Conservation (phyloP, 257 asterid species). For the Penstemon barbatus region DNA sequence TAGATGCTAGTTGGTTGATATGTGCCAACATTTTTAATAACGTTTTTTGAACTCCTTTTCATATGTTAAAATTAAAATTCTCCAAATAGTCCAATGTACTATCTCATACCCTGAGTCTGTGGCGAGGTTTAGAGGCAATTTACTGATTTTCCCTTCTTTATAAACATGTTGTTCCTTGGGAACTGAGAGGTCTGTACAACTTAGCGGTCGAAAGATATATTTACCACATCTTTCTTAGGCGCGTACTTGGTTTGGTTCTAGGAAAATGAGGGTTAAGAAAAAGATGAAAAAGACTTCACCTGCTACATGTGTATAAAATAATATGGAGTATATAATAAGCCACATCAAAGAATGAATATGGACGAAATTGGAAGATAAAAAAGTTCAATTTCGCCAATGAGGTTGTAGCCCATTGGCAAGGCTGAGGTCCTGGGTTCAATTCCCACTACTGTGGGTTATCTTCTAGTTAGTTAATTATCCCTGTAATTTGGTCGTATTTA, state of each 20-base stretch:
- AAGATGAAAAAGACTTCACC: too few species aligned
- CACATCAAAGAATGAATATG: neutral
- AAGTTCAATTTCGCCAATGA: constrained; percentile 7
- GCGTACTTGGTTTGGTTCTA: constrained; percentile 10
- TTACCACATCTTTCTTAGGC: neutral
- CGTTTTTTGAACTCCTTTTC: too few species aligned
- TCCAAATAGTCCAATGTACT: too few species aligned
- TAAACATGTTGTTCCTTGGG: neutral
- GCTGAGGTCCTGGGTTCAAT: too few species aligned
- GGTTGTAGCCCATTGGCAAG: neutral
- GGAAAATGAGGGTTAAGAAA: neutral
- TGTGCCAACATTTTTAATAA: constrained; percentile 1
- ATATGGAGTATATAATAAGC: neutral
- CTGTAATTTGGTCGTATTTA: too few species aligned
- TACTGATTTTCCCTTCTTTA: too few species aligned
- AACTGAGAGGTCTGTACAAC: neutral
- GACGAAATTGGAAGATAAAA: constrained; percentile 1
- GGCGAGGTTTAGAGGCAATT: too few species aligned
- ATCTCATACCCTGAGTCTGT: too few species aligned
- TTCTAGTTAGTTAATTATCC: too few species aligned
- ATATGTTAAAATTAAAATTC: too few species aligned
- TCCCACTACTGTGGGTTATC: too few species aligned
- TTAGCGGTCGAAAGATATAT: neutral
- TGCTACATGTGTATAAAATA: too few species aligned
- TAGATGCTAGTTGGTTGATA: neutral